These are phyloP conservation scores for Cladosporium sp. DNA, from an alignment of 2,329 filamentous ascomycete genomes.

Conservation along the genomic window DNA sequence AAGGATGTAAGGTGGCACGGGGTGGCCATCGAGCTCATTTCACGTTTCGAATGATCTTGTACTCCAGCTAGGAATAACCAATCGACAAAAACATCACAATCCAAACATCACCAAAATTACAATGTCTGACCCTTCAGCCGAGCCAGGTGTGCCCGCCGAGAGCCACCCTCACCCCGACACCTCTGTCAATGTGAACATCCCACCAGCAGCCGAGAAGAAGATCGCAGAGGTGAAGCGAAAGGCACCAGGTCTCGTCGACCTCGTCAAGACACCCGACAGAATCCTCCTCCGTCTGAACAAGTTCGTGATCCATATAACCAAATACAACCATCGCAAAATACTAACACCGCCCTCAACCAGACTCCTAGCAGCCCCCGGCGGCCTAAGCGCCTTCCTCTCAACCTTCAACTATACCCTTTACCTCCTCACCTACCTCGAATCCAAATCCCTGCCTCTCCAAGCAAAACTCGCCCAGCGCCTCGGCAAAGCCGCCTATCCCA, in stretches of 20 bases:
- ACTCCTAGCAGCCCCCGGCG: conserved; percentile 46
- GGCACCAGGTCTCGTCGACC: conserved; percentile 30
- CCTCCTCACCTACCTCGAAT: conserved; percentile 45
- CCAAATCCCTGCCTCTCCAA: conserved; percentile 39
- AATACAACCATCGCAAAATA: conserved; percentile 1
- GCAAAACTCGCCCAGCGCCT: conserved; percentile 38
- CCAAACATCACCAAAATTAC: neutral
- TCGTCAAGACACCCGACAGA: conserved; percentile 40
- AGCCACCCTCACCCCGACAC: conserved; percentile 26
- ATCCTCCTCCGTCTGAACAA: conserved; percentile 47
- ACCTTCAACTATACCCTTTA: conserved; percentile 51
- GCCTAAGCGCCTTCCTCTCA: conserved; percentile 47
- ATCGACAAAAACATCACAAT: neutral
- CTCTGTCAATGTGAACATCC: conserved; percentile 27
- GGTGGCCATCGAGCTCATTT: neutral
- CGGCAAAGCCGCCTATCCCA: conserved; percentile 31
- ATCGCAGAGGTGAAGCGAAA: conserved; percentile 32
- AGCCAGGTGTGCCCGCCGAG: conserved; percentile 39
- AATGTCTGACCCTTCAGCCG: conserved; percentile 41
- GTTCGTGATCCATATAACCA: conserved; percentile 32
- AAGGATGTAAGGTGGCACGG: neutral
- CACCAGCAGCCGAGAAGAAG: conserved; percentile 33
- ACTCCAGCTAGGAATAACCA: neutral
- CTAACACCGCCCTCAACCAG: conserved; percentile 30
- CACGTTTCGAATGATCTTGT: neutral